Percentiles rank a stretch among this genome's conserved stretches.
Evolutionary conservation across 148 eudicot genomes (phyloP).

Genomic region (Agrostemma githago): DNA sequence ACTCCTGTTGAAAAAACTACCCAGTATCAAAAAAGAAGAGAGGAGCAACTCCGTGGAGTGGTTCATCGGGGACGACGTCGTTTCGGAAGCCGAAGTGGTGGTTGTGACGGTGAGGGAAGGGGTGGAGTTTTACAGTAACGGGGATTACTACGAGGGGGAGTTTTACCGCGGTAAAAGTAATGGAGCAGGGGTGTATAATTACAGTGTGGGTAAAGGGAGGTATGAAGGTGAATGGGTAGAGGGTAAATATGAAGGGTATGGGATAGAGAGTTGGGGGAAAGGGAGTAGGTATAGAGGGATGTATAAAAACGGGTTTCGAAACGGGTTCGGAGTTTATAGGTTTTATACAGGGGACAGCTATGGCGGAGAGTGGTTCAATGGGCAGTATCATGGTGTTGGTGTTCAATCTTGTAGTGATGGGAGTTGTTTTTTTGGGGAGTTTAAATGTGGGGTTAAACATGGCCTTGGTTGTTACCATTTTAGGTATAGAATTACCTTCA

Average conservation of each 20-base stretch:
- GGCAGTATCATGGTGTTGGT: conserved; percentile 80
- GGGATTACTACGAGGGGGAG: conserved; percentile 87
- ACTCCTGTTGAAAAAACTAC: neutral
- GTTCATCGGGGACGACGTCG: conserved; percentile 54
- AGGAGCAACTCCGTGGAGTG: conserved; percentile 45
- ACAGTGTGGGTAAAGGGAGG: conserved; percentile 54
- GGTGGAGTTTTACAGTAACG: conserved; percentile 70
- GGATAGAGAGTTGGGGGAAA: conserved; percentile 83
- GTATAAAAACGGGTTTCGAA: conserved; percentile 65
- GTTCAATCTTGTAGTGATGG: conserved; percentile 81
- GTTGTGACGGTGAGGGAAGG: conserved; percentile 38
- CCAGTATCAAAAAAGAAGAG: neutral
- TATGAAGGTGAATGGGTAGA: conserved; percentile 98
- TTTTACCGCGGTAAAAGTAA: conserved; percentile 73
- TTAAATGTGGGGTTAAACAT: conserved; percentile 78
- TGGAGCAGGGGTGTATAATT: conserved; percentile 81
- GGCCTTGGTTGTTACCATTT: conserved; percentile 88
- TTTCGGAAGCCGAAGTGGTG: too few relatives aligned
- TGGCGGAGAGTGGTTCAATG: conserved; percentile 81
- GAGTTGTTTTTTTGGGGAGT: conserved; percentile 71
- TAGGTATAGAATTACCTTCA: conserved; percentile 36
- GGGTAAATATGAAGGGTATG: conserved; percentile 80
- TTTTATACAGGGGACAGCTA: conserved; percentile 77
- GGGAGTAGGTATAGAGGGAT: conserved; percentile 82
- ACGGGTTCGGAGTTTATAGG: conserved; percentile 75